Percentiles rank a stretch among this genome's conserved stretches.
phyloP scores from a whole-genome alignment of 2,329 filamentous ascomycete species.

The Aspergillus ibericus region DNA sequence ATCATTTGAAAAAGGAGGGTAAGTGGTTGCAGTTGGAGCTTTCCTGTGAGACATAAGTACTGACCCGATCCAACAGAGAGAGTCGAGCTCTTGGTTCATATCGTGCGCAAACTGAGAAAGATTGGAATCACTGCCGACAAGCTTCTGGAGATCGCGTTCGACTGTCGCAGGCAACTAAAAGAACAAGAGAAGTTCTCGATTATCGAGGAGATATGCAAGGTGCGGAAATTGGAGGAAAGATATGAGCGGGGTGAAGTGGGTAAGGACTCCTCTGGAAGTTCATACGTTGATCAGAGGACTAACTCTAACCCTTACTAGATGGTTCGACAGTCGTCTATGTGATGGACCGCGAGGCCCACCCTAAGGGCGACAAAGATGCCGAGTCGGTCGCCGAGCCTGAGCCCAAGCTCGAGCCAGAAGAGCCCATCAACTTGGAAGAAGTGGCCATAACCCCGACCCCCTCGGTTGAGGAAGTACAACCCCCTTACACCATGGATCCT shows the following conservation, averaged over 20 bases:
- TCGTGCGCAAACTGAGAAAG: slow-evolving; percentile 39
- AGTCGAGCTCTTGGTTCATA: slow-evolving; percentile 41
- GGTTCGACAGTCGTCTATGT: slow-evolving; percentile 39
- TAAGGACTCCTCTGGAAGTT: slow-evolving; percentile 19
- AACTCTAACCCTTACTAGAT: slow-evolving; percentile 24
- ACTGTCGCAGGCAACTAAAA: slow-evolving; percentile 40
- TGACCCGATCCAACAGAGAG: slow-evolving; percentile 27
- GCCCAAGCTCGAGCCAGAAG: slow-evolving; percentile 21
- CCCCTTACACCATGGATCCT: slow-evolving; percentile 27
- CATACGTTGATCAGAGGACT: background rate
- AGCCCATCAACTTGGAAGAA: slow-evolving; percentile 30
- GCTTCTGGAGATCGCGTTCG: slow-evolving; percentile 42
- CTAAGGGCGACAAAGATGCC: slow-evolving; percentile 33
- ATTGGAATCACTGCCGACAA: slow-evolving; percentile 40
- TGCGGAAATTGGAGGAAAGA: slow-evolving; percentile 42
- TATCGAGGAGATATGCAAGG: slow-evolving; percentile 43
- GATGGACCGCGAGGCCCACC: slow-evolving; percentile 36
- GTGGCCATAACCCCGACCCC: slow-evolving; percentile 28
- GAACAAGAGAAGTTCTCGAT: slow-evolving; percentile 37
- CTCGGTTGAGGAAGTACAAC: slow-evolving; percentile 25
- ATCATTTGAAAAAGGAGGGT: slow-evolving; percentile 50
- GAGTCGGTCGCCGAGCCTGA: slow-evolving; percentile 29
- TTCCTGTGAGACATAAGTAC: background rate
- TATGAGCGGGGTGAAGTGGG: slow-evolving; percentile 44
- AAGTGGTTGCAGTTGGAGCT: slow-evolving; percentile 21